Evolutionary conservation across 2,329 filamentous ascomycete genomes (phyloP).

Genomic region (Elsinoe batatas): DNA sequence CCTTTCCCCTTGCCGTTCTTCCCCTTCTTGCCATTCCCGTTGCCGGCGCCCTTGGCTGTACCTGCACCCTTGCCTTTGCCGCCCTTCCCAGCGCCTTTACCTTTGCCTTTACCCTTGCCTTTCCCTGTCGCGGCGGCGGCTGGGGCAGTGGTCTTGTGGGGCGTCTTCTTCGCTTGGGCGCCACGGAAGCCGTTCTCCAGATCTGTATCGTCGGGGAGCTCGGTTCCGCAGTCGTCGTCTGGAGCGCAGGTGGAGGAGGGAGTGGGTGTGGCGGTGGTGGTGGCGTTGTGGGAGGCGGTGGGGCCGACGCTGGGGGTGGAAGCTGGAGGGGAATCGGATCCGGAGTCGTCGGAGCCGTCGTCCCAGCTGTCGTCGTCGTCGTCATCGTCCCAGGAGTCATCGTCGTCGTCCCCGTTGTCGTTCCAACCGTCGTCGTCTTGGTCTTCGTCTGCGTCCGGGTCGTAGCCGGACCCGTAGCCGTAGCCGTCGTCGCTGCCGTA

Average conservation of each 20-base stretch:
- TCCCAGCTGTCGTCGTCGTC: not conserved
- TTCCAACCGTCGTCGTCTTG: not conserved
- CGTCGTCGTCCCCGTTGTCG: not conserved
- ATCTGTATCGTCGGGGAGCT: not conserved
- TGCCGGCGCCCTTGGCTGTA: not conserved
- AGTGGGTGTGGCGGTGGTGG: not conserved
- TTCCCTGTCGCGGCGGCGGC: not conserved
- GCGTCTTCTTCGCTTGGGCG: not conserved
- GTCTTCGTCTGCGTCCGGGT: not conserved
- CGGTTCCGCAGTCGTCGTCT: not conserved
- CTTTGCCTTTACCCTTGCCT: not conserved
- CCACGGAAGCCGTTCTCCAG: not conserved
- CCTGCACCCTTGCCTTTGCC: not conserved
- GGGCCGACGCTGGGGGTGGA: not conserved
- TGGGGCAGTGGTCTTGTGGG: not conserved
- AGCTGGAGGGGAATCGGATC: not conserved
- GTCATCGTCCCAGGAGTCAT: not conserved
- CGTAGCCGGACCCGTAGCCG: not conserved
- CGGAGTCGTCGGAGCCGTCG: not conserved
- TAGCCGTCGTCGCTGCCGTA: not conserved
- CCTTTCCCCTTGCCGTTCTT: not conserved
- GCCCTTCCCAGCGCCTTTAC: not conserved
- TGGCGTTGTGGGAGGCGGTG: not conserved
- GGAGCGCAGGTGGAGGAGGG: not conserved
- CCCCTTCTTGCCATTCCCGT: not conserved